Evolutionary conservation across 1,139 yeast species (phyloP).

Genomic region (Kodamaea fungicola): DNA sequence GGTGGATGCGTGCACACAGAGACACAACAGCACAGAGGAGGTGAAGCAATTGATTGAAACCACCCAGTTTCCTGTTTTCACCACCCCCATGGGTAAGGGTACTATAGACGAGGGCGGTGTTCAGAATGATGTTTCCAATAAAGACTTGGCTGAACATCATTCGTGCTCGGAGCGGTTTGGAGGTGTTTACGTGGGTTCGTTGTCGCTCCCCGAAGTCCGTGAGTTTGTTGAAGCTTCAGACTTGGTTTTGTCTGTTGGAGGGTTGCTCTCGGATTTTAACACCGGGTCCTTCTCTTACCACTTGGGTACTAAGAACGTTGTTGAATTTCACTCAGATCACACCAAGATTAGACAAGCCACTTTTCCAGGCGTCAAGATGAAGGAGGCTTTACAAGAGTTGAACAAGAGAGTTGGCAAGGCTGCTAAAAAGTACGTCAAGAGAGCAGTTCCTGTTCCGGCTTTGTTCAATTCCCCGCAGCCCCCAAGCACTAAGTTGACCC

Average conservation of each 20-base stretch:
- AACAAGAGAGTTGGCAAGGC: constrained; percentile 8
- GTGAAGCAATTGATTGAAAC: constrained; percentile 28
- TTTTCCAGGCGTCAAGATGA: constrained; percentile 37
- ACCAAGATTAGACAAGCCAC: constrained; percentile 34
- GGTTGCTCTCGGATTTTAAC: constrained; percentile 37
- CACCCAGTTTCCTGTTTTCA: constrained; percentile 24
- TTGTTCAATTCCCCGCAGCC: constrained; percentile 22
- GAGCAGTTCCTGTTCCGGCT: constrained; percentile 10
- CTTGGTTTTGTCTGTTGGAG: constrained; percentile 21
- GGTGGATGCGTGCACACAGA: constrained; percentile 35
- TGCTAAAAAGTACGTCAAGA: constrained; percentile 10
- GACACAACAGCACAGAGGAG: constrained; percentile 32
- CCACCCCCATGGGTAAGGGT: constrained; percentile 22
- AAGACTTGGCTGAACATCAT: constrained; percentile 20
- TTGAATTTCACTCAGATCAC: constrained; percentile 40
- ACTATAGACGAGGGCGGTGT: constrained; percentile 25
- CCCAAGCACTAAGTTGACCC: constrained; percentile 43
- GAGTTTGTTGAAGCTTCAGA: constrained; percentile 18
- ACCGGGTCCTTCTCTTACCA: constrained; percentile 41
- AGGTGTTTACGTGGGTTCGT: constrained; percentile 20
- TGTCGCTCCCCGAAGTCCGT: constrained; percentile 18
- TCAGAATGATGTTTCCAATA: constrained; percentile 20
- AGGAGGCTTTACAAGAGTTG: constrained; percentile 22
- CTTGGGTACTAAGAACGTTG: constrained; percentile 32
- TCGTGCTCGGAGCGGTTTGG: constrained; percentile 14